phyloP scores from a whole-genome alignment of 345 rosid genomes.

The Murraya koenigii region DNA sequence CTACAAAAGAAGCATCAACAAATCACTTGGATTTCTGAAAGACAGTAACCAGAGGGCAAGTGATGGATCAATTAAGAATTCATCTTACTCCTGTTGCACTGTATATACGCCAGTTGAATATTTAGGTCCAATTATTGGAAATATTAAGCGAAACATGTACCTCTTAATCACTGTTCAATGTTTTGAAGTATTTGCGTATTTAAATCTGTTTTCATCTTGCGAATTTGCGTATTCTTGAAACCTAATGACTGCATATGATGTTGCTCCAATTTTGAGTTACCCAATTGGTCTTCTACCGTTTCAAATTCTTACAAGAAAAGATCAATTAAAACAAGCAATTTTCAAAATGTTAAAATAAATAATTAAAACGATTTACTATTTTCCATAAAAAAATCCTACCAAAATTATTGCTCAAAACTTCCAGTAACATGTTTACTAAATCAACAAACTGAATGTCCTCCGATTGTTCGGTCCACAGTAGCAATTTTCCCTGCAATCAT shows the following conservation, averaged over 20 bases:
- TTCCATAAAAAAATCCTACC: background rate
- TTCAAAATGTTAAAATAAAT: too few relatives aligned
- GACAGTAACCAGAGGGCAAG: background rate
- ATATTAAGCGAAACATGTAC: background rate
- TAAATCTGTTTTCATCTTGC: background rate
- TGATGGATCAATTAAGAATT: background rate
- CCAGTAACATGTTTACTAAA: background rate
- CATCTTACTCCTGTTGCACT: background rate
- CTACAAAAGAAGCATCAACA: background rate
- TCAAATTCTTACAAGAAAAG: too few relatives aligned
- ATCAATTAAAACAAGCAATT: too few relatives aligned
- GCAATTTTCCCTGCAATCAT: too few relatives aligned
- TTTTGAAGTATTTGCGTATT: background rate
- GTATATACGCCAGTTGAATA: background rate
- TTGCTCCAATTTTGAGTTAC: background rate
- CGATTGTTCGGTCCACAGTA: background rate
- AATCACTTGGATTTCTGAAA: background rate
- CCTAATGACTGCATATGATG: background rate
- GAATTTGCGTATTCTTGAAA: background rate
- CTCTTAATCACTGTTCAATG: background rate
- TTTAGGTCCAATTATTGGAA: background rate
- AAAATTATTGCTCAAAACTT: background rate
- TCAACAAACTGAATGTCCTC: background rate
- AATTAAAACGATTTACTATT: background rate
- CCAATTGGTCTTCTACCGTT: background rate